These are phyloP conservation scores for Pseudogymnoascus sp. DNA, from an alignment of 2,329 filamentous ascomycete genomes.

Conservation along the genomic window DNA sequence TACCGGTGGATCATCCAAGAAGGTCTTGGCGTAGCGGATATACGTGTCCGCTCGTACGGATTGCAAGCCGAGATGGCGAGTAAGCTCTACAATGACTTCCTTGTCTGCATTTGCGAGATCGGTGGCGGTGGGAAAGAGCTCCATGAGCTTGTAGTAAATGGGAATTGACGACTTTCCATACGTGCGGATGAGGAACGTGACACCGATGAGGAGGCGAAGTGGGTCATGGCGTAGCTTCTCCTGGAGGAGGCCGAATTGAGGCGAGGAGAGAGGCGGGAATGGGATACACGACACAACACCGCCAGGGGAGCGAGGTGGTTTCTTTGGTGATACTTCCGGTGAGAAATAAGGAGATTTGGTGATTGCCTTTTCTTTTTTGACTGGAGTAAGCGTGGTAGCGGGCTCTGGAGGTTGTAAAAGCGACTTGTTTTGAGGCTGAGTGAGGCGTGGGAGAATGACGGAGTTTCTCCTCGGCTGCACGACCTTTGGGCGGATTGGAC, in stretches of 20 bases:
- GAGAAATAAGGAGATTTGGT: conserved; percentile 28
- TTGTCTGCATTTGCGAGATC: conserved; percentile 51
- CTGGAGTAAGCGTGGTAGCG: neutral
- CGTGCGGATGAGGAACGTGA: conserved; percentile 80
- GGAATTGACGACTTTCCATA: conserved; percentile 68
- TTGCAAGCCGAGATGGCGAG: conserved; percentile 64
- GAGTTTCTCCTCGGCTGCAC: neutral
- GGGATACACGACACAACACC: conserved; percentile 44
- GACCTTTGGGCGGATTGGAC: neutral
- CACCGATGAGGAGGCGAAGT: conserved; percentile 73
- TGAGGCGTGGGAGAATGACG: neutral
- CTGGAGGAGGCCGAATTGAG: conserved; percentile 72
- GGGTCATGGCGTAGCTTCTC: conserved; percentile 68
- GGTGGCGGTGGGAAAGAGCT: conserved; percentile 57
- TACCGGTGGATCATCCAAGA: conserved; percentile 56
- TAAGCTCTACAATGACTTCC: conserved; percentile 52
- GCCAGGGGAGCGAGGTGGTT: conserved; percentile 13
- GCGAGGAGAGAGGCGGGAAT: conserved; percentile 59
- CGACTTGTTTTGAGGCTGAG: neutral
- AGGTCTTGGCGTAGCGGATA: conserved; percentile 61
- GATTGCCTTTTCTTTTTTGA: neutral
- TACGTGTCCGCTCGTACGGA: conserved; percentile 59
- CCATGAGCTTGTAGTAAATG: conserved; percentile 61
- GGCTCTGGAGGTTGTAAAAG: neutral
- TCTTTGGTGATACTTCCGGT: neutral